Conservation (phyloP, 1,284 basidiomycete species). For the Leccinum griseonigrum region DNA sequence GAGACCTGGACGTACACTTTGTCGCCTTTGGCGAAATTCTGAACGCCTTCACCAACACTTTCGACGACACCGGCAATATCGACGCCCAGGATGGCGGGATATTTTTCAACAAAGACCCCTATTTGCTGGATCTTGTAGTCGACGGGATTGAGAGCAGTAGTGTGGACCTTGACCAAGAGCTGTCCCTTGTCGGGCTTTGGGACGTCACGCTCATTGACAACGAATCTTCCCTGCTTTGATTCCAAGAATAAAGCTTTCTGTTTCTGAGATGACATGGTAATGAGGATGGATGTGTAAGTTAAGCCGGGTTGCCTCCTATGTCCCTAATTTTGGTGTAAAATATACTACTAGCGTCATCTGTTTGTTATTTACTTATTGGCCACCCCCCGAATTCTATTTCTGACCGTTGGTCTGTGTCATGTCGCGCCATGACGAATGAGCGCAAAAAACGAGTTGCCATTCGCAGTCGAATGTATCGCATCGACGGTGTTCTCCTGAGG, state of each 20-base stretch:
- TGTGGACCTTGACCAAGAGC: slow-evolving; percentile 43
- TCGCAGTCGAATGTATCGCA: slow-evolving; percentile 29
- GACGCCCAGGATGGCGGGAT: slow-evolving; percentile 41
- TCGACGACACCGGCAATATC: slow-evolving; percentile 48
- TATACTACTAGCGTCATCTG: slow-evolving; percentile 14
- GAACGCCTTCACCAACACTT: slow-evolving; percentile 37
- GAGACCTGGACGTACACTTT: slow-evolving; percentile 32
- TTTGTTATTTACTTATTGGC: slow-evolving; percentile 30
- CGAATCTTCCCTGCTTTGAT: slow-evolving; percentile 23
- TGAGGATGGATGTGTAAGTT: slow-evolving; percentile 12
- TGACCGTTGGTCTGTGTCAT: slow-evolving; percentile 23
- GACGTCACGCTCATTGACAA: slow-evolving; percentile 24
- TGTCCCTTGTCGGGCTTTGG: slow-evolving; percentile 40
- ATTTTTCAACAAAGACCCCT: slow-evolving; percentile 25
- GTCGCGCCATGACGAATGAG: slow-evolving; percentile 29
- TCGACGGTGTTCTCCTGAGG: slow-evolving; percentile 28
- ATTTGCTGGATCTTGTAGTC: slow-evolving; percentile 41
- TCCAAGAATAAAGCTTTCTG: slow-evolving; percentile 30
- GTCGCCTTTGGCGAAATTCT: slow-evolving; percentile 38
- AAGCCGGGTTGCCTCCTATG: not conserved
- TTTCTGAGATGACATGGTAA: slow-evolving; percentile 19
- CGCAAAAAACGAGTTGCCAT: slow-evolving; percentile 33
- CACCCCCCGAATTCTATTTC: slow-evolving; percentile 32
- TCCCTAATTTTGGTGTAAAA: slow-evolving; percentile 7
- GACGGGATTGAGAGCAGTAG: slow-evolving; percentile 46